These are phyloP conservation scores for Pholiota conissans DNA, from an alignment of 768 basidiomycete genomes.

Conservation along the genomic window DNA sequence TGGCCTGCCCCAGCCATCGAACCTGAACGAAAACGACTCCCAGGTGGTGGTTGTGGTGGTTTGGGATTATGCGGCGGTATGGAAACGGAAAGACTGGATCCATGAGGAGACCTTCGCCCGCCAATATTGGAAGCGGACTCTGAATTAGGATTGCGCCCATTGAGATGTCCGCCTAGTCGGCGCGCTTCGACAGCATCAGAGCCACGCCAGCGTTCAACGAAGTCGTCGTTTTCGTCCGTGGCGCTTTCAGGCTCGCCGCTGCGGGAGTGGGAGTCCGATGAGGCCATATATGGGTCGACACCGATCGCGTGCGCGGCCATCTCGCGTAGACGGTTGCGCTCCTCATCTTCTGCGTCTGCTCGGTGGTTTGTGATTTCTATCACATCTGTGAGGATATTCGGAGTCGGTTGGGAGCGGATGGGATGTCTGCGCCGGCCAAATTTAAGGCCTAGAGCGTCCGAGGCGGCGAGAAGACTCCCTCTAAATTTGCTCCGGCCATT, in stretches of 20 bases:
- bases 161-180: not conserved
- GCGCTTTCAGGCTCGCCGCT: constrained; percentile 26
- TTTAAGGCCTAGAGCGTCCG: constrained; percentile 50
- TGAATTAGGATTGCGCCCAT: constrained; percentile 16
- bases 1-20: constrained; percentile 31
- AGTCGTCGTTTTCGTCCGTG: constrained; percentile 38
- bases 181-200: constrained; percentile 17
- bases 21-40: constrained; percentile 36
- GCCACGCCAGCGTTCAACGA: constrained; percentile 14
- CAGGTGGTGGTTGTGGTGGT: constrained; percentile 14
- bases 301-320: constrained; percentile 79
- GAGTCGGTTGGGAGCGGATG: constrained; percentile 33
- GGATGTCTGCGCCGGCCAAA: constrained; percentile 46
- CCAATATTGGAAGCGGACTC: constrained; percentile 18
- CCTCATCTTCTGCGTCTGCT: constrained; percentile 65
- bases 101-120: constrained; percentile 26
- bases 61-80: constrained; percentile 18
- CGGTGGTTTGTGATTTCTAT: constrained; percentile 66
- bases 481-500: constrained; percentile 34
- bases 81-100: constrained; percentile 33
- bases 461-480: constrained; percentile 51
- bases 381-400: constrained; percentile 61
- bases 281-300: constrained; percentile 53
- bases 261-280: constrained; percentile 34
- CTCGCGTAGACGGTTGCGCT: constrained; percentile 72